Conservation (phyloP, 352 stramenopile genomes). For the Globisporangium acanthophoron region DNA sequence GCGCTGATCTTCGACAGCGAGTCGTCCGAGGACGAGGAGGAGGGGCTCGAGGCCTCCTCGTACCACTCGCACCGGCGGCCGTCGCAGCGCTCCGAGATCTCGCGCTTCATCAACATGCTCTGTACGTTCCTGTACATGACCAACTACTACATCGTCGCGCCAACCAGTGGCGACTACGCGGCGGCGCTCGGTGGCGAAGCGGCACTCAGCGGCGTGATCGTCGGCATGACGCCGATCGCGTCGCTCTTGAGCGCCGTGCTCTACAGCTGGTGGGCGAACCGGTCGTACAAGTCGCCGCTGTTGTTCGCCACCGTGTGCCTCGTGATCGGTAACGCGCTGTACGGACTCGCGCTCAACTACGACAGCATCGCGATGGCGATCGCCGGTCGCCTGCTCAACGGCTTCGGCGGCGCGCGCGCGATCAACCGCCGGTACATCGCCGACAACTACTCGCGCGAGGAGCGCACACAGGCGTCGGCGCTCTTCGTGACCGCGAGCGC, state of each 20-base stretch:
- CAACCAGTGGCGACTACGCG: conserved; percentile 91
- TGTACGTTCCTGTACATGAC: conserved; percentile 97
- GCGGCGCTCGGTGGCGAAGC: conserved; percentile 83
- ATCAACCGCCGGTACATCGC: conserved; percentile 91
- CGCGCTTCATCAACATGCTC: conserved; percentile 90
- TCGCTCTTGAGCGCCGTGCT: conserved; percentile 91
- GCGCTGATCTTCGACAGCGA: conserved; percentile 81
- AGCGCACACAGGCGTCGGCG: conserved; percentile 89
- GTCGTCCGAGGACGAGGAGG: conserved; percentile 80
- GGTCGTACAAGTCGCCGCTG: conserved; percentile 84
- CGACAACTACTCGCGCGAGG: conserved; percentile 83
- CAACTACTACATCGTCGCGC: conserved; percentile 98
- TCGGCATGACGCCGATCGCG: conserved; percentile 96
- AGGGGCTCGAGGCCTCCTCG: conserved; percentile 17
- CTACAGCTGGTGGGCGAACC: conserved; percentile 94
- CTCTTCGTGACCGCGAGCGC: conserved; percentile 91
- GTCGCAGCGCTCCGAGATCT: conserved; percentile 47
- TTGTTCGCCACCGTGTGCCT: conserved; percentile 79
- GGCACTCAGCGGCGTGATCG: conserved; percentile 91
- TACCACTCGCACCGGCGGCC: conserved; percentile 57
- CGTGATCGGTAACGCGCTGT: conserved; percentile 85
- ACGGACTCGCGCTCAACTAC: conserved; percentile 73
- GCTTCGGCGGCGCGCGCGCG: conserved; percentile 87
- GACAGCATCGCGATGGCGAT: conserved; percentile 87
- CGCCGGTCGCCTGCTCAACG: conserved; percentile 87